Percentiles rank a stretch among this genome's conserved stretches.
Evolutionary conservation across 306 rosid genomes (phyloP).

Genomic region (Mucuna pruriens): DNA sequence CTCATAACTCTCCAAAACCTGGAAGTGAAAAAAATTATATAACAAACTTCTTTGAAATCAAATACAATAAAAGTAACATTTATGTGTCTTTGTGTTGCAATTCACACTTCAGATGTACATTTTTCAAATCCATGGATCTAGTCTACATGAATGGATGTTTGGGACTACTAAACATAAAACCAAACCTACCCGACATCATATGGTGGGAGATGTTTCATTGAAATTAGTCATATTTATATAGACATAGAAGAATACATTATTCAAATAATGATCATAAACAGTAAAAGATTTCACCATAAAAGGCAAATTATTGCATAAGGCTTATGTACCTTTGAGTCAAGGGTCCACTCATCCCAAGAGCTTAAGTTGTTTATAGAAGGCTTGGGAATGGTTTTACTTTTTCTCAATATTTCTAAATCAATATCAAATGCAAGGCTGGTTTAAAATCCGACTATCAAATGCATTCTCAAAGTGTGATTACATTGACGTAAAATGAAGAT

Average conservation of each 20-base stretch:
- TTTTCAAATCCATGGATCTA: not conserved
- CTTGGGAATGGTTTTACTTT: not conserved
- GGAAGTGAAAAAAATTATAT: constrained; percentile 29
- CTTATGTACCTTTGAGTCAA: not conserved
- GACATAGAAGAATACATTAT: not conserved
- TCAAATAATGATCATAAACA: constrained; percentile 8
- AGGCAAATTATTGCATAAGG: not conserved
- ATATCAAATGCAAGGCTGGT: too few relatives aligned
- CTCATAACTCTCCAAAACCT: constrained; percentile 99
- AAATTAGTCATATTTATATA: not conserved
- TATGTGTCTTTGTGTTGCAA: not conserved
- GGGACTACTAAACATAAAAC: not conserved
- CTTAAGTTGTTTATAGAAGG: not conserved
- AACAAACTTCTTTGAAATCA: not conserved
- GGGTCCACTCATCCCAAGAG: not conserved
- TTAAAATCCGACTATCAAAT: too few relatives aligned
- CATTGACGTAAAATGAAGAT: not conserved
- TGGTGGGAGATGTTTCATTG: not conserved
- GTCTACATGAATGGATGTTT: not conserved
- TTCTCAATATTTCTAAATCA: constrained; percentile 14
- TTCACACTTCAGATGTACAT: not conserved
- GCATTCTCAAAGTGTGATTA: too few relatives aligned
- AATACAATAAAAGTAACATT: not conserved
- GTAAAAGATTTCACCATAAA: not conserved
- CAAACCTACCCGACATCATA: not conserved